phyloP scores from a whole-genome alignment of 192 early-diverging fungal genomes.

The Entomortierella beljakovae region DNA sequence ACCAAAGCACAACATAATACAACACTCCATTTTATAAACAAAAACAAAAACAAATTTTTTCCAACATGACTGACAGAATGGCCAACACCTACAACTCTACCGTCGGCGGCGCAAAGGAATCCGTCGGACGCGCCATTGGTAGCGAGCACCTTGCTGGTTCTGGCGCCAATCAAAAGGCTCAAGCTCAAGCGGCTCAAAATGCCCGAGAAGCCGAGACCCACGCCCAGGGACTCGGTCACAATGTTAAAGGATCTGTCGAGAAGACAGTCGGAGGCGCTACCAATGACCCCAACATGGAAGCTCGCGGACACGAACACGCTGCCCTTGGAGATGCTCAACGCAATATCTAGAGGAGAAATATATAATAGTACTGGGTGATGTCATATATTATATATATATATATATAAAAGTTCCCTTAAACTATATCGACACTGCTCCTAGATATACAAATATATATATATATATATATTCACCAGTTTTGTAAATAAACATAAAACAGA shows the following conservation, averaged over 20 bases:
- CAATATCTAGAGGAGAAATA: conserved; percentile 11
- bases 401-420: too few species aligned
- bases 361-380: too few species aligned
- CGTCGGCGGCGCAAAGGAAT: conserved; percentile 54
- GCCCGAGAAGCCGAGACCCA: conserved; percentile 23
- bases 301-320: conserved; percentile 26
- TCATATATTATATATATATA: too few species aligned
- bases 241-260: conserved; percentile 39
- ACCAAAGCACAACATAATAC: background rate
- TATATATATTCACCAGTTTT: background rate
- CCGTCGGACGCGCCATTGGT: conserved; percentile 53
- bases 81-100: conserved; percentile 47
- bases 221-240: conserved; percentile 31
- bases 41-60: background rate
- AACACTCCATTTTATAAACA: conserved; percentile 12
- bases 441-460: background rate
- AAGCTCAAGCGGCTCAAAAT: conserved; percentile 33
- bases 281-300: conserved; percentile 2
- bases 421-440: background rate
- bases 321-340: conserved; percentile 28
- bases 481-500: background rate
- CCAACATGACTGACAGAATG: conserved; percentile 32
- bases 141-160: conserved; percentile 36
- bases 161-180: conserved; percentile 43
- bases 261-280: conserved; percentile 28